Evolutionary conservation across 148 eudicot species (phyloP).

Genomic region (Gaultheria prostrata): DNA sequence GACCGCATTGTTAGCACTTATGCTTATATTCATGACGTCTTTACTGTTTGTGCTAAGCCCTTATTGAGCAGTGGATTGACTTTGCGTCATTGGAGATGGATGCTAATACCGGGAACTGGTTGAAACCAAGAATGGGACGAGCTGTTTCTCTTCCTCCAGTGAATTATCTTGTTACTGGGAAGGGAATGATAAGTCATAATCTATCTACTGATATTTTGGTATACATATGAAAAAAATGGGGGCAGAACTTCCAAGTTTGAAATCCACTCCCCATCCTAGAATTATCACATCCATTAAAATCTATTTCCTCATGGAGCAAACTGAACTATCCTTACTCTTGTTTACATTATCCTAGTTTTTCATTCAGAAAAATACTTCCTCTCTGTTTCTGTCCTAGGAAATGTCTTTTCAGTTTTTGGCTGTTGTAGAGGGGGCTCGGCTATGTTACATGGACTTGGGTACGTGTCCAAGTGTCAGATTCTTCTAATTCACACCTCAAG

Average conservation of each 20-base stretch:
- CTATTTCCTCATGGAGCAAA: not conserved
- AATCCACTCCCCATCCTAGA: not conserved
- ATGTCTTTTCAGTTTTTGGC: not conserved
- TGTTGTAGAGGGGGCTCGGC: not conserved
- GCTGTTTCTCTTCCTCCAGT: constrained; percentile 44
- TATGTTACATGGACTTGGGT: too few species aligned
- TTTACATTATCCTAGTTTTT: not conserved
- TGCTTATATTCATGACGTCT: not conserved
- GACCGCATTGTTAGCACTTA: not conserved
- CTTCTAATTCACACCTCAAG: too few species aligned
- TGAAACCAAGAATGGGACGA: constrained; percentile 42
- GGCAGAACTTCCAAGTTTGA: not conserved
- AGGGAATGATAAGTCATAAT: not conserved
- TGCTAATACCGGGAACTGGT: constrained; percentile 37
- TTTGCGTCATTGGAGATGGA: constrained; percentile 61
- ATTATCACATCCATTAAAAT: not conserved
- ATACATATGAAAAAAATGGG: not conserved
- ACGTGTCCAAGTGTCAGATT: too few species aligned
- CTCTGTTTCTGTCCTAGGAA: not conserved
- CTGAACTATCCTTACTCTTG: not conserved
- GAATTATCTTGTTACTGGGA: constrained; percentile 14
- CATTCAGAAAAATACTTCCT: not conserved
- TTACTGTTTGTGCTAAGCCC: constrained; percentile 33
- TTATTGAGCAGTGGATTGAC: constrained; percentile 67
- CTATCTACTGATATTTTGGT: not conserved